phyloP scores from a whole-genome alignment of 2,329 filamentous ascomycete species.

The Claviceps sp. region DNA sequence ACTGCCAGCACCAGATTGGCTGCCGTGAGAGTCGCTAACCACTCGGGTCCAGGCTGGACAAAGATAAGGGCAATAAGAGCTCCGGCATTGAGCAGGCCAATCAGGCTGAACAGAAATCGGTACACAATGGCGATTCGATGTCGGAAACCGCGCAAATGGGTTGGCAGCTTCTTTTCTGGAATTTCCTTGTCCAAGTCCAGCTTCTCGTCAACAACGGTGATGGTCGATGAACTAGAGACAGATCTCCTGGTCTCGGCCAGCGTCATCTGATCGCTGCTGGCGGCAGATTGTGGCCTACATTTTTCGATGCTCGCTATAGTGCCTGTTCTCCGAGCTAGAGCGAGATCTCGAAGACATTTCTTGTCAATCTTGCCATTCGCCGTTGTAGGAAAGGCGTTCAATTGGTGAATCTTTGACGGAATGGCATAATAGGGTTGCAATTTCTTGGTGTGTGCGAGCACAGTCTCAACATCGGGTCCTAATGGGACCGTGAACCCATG shows the following conservation, averaged over 20 bases:
- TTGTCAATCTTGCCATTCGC: constrained; percentile 45
- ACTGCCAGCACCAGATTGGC: constrained; percentile 37
- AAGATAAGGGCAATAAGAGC: constrained; percentile 31
- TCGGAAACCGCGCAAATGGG: constrained; percentile 26
- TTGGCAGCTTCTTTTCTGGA: constrained; percentile 26
- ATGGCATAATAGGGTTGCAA: constrained; percentile 42
- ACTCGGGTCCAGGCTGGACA: constrained; percentile 19
- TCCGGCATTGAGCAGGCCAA: constrained; percentile 35
- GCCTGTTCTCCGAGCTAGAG: constrained; percentile 7
- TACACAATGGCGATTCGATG: constrained; percentile 39
- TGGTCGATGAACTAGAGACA: constrained; percentile 17
- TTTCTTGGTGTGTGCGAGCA: constrained; percentile 26
- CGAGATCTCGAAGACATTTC: constrained; percentile 25
- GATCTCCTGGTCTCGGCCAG: constrained; percentile 17
- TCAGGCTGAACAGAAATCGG: constrained; percentile 40
- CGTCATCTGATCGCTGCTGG: constrained; percentile 9
- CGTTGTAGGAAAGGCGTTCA: constrained; percentile 34
- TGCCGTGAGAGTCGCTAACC: constrained; percentile 29
- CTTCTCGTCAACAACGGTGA: constrained; percentile 18
- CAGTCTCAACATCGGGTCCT: constrained; percentile 20
- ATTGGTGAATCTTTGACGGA: constrained; percentile 29
- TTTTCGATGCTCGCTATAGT: neutral
- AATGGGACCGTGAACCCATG: constrained; percentile 35
- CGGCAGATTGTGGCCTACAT: neutral
- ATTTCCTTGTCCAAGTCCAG: constrained; percentile 18